Evolutionary conservation across 305 asterid species (phyloP).

Genomic region (Fraxinus platypoda): DNA sequence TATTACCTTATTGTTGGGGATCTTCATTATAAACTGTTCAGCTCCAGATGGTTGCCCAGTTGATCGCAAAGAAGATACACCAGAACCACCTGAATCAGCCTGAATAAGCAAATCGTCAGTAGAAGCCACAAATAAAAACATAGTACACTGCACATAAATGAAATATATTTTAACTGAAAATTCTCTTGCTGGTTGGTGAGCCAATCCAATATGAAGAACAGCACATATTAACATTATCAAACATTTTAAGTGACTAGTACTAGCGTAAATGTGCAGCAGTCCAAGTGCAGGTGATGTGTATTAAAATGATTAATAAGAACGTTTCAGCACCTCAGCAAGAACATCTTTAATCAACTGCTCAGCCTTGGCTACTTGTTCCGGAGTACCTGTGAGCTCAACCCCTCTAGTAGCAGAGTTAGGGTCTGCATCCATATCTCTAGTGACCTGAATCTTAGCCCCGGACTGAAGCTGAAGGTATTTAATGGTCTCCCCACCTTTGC

Average conservation of each 20-base stretch:
- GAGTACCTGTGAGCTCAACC: slow-evolving; percentile 81
- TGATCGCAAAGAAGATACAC: slow-evolving; percentile 55
- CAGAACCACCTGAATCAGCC: slow-evolving; percentile 81
- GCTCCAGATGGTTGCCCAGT: slow-evolving; percentile 71
- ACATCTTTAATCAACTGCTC: slow-evolving; percentile 76
- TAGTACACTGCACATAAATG: background rate
- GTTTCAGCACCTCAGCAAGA: slow-evolving; percentile 61
- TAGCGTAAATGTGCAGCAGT: background rate
- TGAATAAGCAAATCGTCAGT: slow-evolving; percentile 26
- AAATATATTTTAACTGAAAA: background rate
- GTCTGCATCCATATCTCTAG: slow-evolving; percentile 82
- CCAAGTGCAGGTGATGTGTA: background rate
- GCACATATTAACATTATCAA: background rate
- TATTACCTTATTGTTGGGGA: slow-evolving; percentile 59
- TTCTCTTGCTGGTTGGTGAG: background rate
- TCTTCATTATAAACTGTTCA: slow-evolving; percentile 61
- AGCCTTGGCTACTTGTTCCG: slow-evolving; percentile 81
- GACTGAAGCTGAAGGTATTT: slow-evolving; percentile 73
- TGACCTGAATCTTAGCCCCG: slow-evolving; percentile 88
- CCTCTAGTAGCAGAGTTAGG: slow-evolving; percentile 65
- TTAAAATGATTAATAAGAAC: background rate
- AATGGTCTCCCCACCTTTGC: slow-evolving; percentile 84
- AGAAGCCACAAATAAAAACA: background rate
- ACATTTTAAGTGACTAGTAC: background rate
- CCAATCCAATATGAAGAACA: background rate